Base-by-base conservation (phyloP, 2,329 filamentous ascomycete species). In the Geosmithia morbida region DNA sequence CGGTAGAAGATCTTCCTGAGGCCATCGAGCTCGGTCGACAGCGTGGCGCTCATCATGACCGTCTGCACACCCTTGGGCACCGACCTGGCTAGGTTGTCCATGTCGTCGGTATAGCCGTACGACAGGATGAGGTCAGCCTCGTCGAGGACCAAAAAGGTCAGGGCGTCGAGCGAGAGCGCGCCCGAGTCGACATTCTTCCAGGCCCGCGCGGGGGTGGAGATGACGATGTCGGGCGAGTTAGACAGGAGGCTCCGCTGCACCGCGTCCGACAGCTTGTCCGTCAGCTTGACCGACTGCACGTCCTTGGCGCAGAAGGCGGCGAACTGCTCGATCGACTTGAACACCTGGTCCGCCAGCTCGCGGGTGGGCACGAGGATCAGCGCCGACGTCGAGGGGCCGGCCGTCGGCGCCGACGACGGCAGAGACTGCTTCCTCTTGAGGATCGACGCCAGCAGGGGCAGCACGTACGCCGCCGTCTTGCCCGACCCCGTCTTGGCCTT, bases 401-500 rank as follows among this genome's bases (percentile, higher is more conserved):
- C 59, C 48, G 75, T 70, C 47, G 69, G 67, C 69, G n/a, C 18
- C 11, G 29, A 40, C 20, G n/a, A 17, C 10, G 22, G 78, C 55
- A 74, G 66, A 8, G 22, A 79, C 56, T 75, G 66, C 66, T 95
- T 95, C 54, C 79, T 78, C 60, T 83, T 85, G 48, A 98, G 68
- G 51, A 95, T 85, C 37, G 78, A 77, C 55, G 95, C 85, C 16
- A 98, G 67, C n/a, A 95, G 75, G 1, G 92, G 92, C 41, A 98
- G 73, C 7, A 95, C 70, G 61, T 97, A 97, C 45, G 92, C 90
- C n/a, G 87, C 87, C 11, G 92, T 98, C 72, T 98, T 98, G 55
- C 92, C 92, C 3, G 89, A 95, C 13, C 92, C 92, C 5, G 92
- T 97, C 64, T 90, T 94, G 39, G 90, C 87, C 59, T 90, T 88